Conservation (phyloP, 805 yeast species). For the Metschnikowia matae region DNA sequence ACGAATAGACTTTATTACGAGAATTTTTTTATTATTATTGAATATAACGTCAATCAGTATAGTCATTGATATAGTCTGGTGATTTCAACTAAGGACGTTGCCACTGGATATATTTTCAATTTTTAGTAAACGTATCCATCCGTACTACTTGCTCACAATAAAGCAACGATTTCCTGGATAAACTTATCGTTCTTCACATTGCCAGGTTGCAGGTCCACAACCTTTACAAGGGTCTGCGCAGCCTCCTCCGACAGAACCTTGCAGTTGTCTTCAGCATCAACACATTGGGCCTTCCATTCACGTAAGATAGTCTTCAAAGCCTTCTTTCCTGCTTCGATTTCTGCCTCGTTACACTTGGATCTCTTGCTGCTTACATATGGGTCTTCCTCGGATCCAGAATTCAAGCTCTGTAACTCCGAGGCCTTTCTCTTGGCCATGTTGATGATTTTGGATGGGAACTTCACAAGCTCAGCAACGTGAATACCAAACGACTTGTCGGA, state of each 20-base stretch:
- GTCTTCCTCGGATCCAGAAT: constrained; percentile 31
- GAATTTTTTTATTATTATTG: background rate
- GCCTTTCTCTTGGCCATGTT: constrained; percentile 96
- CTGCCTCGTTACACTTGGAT: constrained; percentile 48
- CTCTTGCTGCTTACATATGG: constrained; percentile 44
- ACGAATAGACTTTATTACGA: constrained; percentile 1
- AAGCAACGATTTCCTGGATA: constrained; percentile 42
- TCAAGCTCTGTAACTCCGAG: constrained; percentile 67
- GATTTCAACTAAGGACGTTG: too few species aligned
- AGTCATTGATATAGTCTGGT: too few species aligned
- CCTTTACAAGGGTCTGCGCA: constrained; percentile 32
- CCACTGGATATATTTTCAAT: too few species aligned
- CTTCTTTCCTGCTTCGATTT: constrained; percentile 52
- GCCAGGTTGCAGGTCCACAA: constrained; percentile 26
- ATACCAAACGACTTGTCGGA: constrained; percentile 96
- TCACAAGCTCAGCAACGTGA: constrained; percentile 94
- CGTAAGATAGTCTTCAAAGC: constrained; percentile 45
- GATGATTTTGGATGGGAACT: constrained; percentile 85
- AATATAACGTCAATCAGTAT: too few species aligned
- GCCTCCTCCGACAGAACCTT: constrained; percentile 36
- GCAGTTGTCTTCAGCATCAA: constrained; percentile 20
- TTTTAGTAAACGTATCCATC: too few species aligned
- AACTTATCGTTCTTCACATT: constrained; percentile 33
- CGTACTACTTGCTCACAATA: constrained; percentile 21
- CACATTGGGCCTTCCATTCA: constrained; percentile 50